Evolutionary conservation across 2,329 filamentous ascomycete genomes (phyloP), one percentile per base, ranked within the genome.

Genomic region (Fusarium buxicola): DNA sequence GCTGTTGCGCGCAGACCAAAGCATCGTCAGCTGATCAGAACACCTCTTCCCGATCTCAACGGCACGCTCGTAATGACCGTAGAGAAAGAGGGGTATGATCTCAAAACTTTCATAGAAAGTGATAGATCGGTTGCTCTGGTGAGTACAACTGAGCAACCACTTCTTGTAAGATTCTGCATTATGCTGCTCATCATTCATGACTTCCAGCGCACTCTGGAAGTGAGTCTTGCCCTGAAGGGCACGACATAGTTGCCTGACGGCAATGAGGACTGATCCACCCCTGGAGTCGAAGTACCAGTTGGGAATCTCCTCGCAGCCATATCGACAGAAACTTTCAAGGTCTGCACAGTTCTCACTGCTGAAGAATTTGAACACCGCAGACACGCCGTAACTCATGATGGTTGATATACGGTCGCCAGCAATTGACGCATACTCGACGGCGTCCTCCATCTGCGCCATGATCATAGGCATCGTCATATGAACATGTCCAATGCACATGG

Each of bases 201-300:
- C 81, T 15, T 83, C 79, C 0, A 80, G 70, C 0, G 87, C 76
- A 9, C 83, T 77, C 10, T 77, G 74, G 3, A 76, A 76, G 10
- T 76, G 75, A 0, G 91, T 94, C 74, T 92, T 94, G 50, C 91
- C 91, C 72, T 92, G 89, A 16, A 94, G 76, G 18, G 91, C 89
- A 44, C 89, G 85, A 46, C 83, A 85, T 21, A 85, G 82, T 72
- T 94, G 91, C 45, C 89, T 80, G 4, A 89, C 81, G 3, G 85
- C 83, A 58, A 90, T 85, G 7, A 94, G 78, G 47, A 92, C 79
- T 1, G 87, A 86, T 3, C 91, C 91, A 13, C 91, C 91, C 55
- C 90, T 83, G 2, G 89, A 84, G 68, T 93, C 91, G 39, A 83
- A 79, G 41, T 87, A 80, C 91, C 91, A 94, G 45, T 89, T 86